Evolutionary conservation across 2,329 filamentous ascomycete genomes (phyloP), one percentile per base, ranked within the genome.

Genomic region (Emergomyces orientalis): DNA sequence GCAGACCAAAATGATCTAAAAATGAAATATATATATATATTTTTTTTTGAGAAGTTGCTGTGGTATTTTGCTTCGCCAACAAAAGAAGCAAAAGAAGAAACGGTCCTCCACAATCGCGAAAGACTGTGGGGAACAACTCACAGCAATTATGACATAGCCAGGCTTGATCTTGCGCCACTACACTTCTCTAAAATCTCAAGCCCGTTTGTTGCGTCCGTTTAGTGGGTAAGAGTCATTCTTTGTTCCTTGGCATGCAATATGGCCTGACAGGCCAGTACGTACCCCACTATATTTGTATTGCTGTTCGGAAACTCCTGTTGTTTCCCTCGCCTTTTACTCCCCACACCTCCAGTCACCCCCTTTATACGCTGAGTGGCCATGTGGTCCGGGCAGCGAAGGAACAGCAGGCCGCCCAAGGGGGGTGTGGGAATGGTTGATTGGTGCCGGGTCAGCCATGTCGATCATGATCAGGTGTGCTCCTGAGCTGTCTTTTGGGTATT

Each of bases 401-500:
- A 39, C n/a, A 37, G 19, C 11, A 45, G 25, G 45, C 25, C 47
- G 45, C 25, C 47, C 25, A 41, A 43, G 19, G 37, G 22, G 39
- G 22, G 19, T 30, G 19, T 59, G 39, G 6, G 22, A 57, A 30
- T 8, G 22, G 17, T 9, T 57, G 55, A 57, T 57, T 57, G 55
- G 55, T 9, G 30, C 55, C 55, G 34, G 37, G 22, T 57, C n/a
- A 37, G 22, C 41, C 14, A 59, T 47, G 56, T 47, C 37, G 56
- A 59, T 59, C 56, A 43, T 59, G 52, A 39, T 58, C 41, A 45
- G 34, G 56, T 59, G 41, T 32, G 41, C 22, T 57, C 34, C 32
- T 57, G 37, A 19, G 51, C 30, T 34, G n/a, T 54, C 30, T 22
- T 32, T 39, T 41, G 27, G 55, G 11, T 57, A 22, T 34, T 32